Base-by-base conservation (phyloP, 2,329 filamentous ascomycete genomes). In the Cladosporium colombiae region DNA sequence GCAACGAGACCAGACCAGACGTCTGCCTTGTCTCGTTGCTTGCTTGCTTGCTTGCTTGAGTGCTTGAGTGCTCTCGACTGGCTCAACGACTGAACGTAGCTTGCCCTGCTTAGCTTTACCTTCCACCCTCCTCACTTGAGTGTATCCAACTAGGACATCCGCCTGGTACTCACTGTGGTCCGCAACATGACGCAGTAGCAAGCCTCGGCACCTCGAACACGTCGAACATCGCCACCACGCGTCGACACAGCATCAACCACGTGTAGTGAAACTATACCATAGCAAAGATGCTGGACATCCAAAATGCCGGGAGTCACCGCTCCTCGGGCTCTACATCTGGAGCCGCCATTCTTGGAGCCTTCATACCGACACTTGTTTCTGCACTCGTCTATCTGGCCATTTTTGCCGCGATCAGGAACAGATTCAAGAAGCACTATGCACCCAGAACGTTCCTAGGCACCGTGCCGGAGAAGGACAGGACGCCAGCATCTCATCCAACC, bases 371-470 rank as follows among this genome's bases (percentile, higher is more conserved):
- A 21, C 70, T 76, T 52, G 65, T 72, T 31, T 72, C 70, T 29
- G 73, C 74, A 8, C 53, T 74, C 29, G 56, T 73, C 65, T 75
- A 75, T 58, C 35, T 75, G n/a, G 65, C 65, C 59, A 69, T 70
- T 65, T 76, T 76, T 66, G 64, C 68, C 16, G 62, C 69, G 44
- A 69, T 76, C 46, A 70, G 74, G 11, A 75, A 75, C 66, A 67
- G 56, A 21, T 74, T 74, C 66, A 66, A 70, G 18, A 75, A 74
- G 64, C 68, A 75, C 49, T 76, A 76, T 66, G 73, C 74, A 11
- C 74, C 74, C 11, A 69, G 74, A 27, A 76, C 73, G 2, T 76
- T 75, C 65, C 67, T 76, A 11, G 74, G 72, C 7, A 74, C 73
- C 3, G 70, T 76, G 13, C 71, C 73, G 2, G 71, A 74, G 59